A percentile compares a stretch with the other conserved stretches of the same genome.
phyloP scores from a whole-genome alignment of 2,329 filamentous ascomycete species.

The Chaetomiaceae sp. region DNA sequence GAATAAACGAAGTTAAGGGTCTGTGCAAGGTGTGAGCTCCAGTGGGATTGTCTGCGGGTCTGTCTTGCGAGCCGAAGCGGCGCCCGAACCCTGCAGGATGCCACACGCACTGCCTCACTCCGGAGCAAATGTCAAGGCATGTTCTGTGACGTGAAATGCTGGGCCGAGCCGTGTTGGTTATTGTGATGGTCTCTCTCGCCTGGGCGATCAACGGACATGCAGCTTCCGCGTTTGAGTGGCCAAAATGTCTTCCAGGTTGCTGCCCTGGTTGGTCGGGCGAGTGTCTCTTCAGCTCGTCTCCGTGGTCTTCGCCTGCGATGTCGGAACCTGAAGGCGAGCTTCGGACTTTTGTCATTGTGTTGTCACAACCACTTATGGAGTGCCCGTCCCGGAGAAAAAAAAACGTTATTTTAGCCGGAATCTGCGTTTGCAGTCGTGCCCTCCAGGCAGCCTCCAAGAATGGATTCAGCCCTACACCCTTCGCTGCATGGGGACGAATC shows the following conservation, averaged over 20 bases:
- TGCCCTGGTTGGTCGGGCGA: too few species aligned
- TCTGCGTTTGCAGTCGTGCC: slow-evolving; percentile 2
- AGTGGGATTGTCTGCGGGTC: neutral
- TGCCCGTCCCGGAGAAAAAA: neutral
- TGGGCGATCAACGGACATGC: slow-evolving; percentile 2
- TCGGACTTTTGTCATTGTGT: slow-evolving; percentile 7
- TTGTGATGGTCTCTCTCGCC: neutral
- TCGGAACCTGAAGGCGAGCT: neutral
- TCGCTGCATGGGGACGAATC: slow-evolving; percentile 2
- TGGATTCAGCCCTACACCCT: slow-evolving; percentile 20
- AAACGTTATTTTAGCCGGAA: slow-evolving; percentile 6
- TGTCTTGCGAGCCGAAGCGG: neutral
- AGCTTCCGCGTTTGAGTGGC: slow-evolving; percentile 7
- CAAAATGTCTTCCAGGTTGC: neutral
- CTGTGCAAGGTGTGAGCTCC: too few species aligned
- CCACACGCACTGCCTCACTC: too few species aligned
- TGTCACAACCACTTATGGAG: neutral
- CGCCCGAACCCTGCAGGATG: slow-evolving; percentile 6
- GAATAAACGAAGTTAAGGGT: too few species aligned
- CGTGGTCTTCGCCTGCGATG: neutral
- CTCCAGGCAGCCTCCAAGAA: neutral
- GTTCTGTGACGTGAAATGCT: too few species aligned
- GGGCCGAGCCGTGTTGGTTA: slow-evolving; percentile 16
- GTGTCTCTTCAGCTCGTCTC: too few species aligned
- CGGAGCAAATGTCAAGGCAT: too few species aligned